Base-by-base conservation (phyloP, 1,284 basidiomycete genomes). In the Cutaneotrichosporon spelunceum region DNA sequence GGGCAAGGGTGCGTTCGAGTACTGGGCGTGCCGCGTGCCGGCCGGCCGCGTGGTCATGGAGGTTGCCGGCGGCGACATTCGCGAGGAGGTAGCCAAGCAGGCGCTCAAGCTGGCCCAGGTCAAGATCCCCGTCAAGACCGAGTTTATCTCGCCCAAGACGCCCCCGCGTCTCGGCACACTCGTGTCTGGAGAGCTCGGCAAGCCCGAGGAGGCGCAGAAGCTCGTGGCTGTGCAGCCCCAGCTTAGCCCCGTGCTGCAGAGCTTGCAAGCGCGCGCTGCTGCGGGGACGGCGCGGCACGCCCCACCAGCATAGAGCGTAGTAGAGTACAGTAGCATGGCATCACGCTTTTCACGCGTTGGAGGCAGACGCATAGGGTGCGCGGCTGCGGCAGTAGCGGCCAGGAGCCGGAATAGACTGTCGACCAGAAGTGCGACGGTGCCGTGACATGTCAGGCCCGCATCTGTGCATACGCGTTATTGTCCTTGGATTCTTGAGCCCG, bases 1-100 rank as follows among this genome's bases (percentile, higher is more conserved):
- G 80, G 96, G 96, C 62, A 99, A 99, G 79, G 96, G 96, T 53
- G 86, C 89, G 0, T 99, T 98, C 72, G 95, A 98, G 77, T 98
- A 86, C 78, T 98, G 95, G 96, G 92, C 94, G 36, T 93, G 91
- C 71, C 93, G 93, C 59, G 93, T 93, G 1, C 87, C 90, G 7
- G 89, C 87, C n/a, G 94, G 94, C 5, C 87, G 90, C 50, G 93
- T 98, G 9, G 85, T 99, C 24, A 91, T 99, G 68, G 96, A 99
- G 77, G 88, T 99, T 69, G 93, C 93, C 0, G 95, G 95, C 6
- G 84, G 84, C 5, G 90, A 90, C 11, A 88, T 99, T 63, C 87
- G 93, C 68, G 90, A 93, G 70, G 93, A 97, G 76, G 84, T 98
- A 54, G 95, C 96, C 23, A 86, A 90, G 70, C 91, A 96, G 75